Evolutionary conservation across 768 basidiomycete species (phyloP).

Genomic region (Lanmaoa rubissima): DNA sequence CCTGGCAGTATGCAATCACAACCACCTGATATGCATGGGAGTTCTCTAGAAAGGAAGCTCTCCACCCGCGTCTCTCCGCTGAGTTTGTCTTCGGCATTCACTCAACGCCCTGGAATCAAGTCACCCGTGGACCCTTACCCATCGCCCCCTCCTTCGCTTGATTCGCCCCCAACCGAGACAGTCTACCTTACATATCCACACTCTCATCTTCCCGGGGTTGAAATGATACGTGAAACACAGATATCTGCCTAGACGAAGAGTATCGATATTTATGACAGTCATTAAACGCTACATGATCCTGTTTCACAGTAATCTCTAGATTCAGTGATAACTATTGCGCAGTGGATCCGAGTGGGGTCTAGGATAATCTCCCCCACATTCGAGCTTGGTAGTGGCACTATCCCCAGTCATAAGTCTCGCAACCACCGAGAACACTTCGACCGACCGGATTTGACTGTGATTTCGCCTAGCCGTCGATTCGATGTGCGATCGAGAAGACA

Average conservation of each 20-base stretch:
- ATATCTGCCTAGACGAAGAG: conserved; percentile 16
- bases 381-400: no score
- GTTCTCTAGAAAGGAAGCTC: conserved; percentile 19
- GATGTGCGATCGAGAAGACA: not conserved
- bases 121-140: conserved; percentile 46
- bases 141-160: conserved; percentile 42
- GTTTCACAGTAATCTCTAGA: conserved; percentile 2
- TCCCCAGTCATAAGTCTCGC: not conserved
- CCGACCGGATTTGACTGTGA: not conserved
- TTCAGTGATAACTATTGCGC: not conserved
- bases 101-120: conserved; percentile 22
- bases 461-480: not conserved
- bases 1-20: conserved; percentile 3
- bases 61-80: conserved; percentile 18
- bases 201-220: not conserved
- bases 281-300: conserved; percentile 2
- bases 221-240: conserved; percentile 13
- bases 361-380: not conserved
- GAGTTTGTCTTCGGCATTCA: conserved; percentile 18
- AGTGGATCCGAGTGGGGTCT: not conserved
- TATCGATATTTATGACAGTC: conserved; percentile 26
- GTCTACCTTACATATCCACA: conserved; percentile 13
- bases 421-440: not conserved
- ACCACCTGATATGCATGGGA: not conserved
- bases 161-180: conserved; percentile 22